Evolutionary conservation across 1,284 basidiomycete genomes (phyloP), one percentile per base, ranked within the genome.

Genomic region (Singerocomus rubriflavus): DNA sequence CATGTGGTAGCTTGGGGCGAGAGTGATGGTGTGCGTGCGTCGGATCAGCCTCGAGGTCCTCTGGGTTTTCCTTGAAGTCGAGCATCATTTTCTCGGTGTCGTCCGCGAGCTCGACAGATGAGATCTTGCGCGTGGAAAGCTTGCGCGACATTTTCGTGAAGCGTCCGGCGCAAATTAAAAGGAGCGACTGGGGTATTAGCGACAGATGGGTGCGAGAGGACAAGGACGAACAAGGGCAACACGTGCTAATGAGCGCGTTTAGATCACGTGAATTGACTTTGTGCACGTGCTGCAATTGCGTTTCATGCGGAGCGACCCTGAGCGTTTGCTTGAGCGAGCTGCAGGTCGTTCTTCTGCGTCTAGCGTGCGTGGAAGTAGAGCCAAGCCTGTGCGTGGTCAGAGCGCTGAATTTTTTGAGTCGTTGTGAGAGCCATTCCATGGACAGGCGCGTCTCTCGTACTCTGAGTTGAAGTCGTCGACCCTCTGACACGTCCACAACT

Each of bases 231-330:
- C 55, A 51, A 42, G 21, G 30, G 4, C 10, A 4, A 39, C 54
- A 53, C 63, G 63, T 62, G 64, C 48, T 27, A 34, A 44, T 25
- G 45, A 43, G 51, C 67, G 64, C 50, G 67, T 63, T 30, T 1
- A 11, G 40, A 44, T 64, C 64, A 66, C 66, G 64, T 70, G 68
- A 8, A 48, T 51, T 69, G 45, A 67, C 61, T 65, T 67, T 48
- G 39, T 41, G 29, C 55, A 66, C 46, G 54, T 61, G 63, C 1
- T 0, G 6, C 3, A 1, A 7, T 17, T 4, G 26, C 14, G 29
- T 16, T 39, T 33, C 27, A 33, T n/a, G 32, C 13, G 32, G 32
- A 5, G 7, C 32, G 26, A 16, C 12, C 16, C 40, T 42, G 40
- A 34, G 41, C 30, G 5, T 17, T 17, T 8, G 39, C 11, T 39